Evolutionary conservation across 2,329 filamentous ascomycete species (phyloP).

Genomic region (Phialophora tarda): DNA sequence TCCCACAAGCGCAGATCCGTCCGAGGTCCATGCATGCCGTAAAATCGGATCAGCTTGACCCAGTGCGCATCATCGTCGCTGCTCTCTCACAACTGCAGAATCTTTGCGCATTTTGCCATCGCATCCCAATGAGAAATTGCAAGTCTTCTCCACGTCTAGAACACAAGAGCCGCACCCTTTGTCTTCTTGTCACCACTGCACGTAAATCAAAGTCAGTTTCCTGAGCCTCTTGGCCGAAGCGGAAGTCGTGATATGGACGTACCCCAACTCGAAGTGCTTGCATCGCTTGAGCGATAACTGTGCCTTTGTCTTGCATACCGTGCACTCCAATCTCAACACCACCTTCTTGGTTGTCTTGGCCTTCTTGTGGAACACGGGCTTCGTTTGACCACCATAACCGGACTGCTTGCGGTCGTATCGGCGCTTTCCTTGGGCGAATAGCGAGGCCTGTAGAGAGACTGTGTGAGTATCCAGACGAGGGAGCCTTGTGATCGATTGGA

Average conservation of each 20-base stretch:
- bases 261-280: constrained; percentile 99
- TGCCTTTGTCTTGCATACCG: constrained; percentile 87
- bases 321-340: constrained; percentile 97
- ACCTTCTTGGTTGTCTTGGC: constrained; percentile 99
- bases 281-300: constrained; percentile 98
- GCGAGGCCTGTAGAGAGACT: constrained; percentile 67
- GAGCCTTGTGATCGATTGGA: constrained; percentile 39
- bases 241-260: constrained; percentile 50
- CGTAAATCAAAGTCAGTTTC: constrained; percentile 21
- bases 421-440: constrained; percentile 98
- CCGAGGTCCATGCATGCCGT: neutral
- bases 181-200: constrained; percentile 99
- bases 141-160: constrained; percentile 68
- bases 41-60: neutral
- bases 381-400: constrained; percentile 99
- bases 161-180: constrained; percentile 99
- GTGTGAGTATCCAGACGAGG: constrained; percentile 28
- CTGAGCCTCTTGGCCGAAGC: constrained; percentile 10
- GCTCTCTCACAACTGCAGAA: neutral
- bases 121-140: constrained; percentile 18
- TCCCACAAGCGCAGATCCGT: neutral
- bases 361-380: constrained; percentile 99
- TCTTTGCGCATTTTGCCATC: neutral
- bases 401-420: constrained; percentile 99
- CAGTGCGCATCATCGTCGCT: neutral